These are phyloP conservation scores for Pythium periplocum DNA, from an alignment of 352 stramenopile species.

Conservation along the genomic window DNA sequence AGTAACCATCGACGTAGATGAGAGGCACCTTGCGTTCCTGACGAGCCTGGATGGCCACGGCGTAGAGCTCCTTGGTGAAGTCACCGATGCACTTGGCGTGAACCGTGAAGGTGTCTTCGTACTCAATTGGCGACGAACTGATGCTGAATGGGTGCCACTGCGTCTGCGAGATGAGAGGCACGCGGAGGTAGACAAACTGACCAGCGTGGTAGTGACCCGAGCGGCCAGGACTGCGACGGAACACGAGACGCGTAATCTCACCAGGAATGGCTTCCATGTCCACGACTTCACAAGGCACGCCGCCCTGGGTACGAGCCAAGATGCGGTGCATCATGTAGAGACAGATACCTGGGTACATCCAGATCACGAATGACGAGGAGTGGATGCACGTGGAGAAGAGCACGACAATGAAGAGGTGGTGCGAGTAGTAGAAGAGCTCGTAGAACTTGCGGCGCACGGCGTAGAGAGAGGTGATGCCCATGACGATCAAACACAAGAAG, in stretches of 20 bases:
- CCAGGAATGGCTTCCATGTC: constrained; percentile 79
- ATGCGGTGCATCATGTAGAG: constrained; percentile 84
- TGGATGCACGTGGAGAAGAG: constrained; percentile 59
- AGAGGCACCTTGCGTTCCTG: constrained; percentile 77
- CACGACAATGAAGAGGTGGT: constrained; percentile 86
- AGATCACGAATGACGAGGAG: constrained; percentile 80
- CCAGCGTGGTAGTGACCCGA: constrained; percentile 77
- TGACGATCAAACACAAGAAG: constrained; percentile 63
- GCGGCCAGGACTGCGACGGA: constrained; percentile 66
- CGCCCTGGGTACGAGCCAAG: constrained; percentile 57
- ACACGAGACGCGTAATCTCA: constrained; percentile 79
- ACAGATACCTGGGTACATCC: constrained; percentile 75
- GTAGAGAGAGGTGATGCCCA: constrained; percentile 69
- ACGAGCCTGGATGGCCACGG: constrained; percentile 64
- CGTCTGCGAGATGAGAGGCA: constrained; percentile 61
- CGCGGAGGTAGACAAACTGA: constrained; percentile 75
- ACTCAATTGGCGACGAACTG: constrained; percentile 79
- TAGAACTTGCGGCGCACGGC: constrained; percentile 74
- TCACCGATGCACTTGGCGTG: constrained; percentile 76
- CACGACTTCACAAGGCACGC: constrained; percentile 69
- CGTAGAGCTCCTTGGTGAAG: constrained; percentile 74
- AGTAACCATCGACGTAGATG: constrained; percentile 80
- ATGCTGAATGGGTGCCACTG: constrained; percentile 87
- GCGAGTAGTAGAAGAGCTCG: constrained; percentile 85
- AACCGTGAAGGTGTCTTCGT: constrained; percentile 80